Percentiles rank a stretch among this genome's conserved stretches.
These are phyloP conservation scores for Aspergillus avenaceus DNA, from an alignment of 495 filamentous ascomycete genomes.

Conservation along the genomic window DNA sequence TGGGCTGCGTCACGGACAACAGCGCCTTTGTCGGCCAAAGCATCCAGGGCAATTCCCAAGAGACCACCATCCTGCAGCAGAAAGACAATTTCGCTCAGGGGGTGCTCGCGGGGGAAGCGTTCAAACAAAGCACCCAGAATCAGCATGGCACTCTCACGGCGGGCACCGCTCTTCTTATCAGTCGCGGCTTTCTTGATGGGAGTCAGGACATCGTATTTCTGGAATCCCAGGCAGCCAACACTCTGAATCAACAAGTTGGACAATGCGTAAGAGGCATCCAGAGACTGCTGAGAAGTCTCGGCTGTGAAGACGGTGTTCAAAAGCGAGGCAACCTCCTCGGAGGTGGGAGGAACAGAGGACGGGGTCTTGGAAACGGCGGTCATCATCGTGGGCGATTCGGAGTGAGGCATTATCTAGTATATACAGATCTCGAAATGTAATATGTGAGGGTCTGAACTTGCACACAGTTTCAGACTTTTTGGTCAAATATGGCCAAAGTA, in stretches of 20 bases:
- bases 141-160: conserved; percentile 90
- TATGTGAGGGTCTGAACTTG: too few relatives aligned
- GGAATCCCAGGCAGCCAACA: conserved; percentile 71
- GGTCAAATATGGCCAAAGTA: too few relatives aligned
- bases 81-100: conserved; percentile 75
- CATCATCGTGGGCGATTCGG: conserved; percentile 54
- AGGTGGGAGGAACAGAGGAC: conserved; percentile 55
- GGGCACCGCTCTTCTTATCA: conserved; percentile 89
- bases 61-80: conserved; percentile 74
- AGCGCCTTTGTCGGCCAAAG: conserved; percentile 82
- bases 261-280: conserved; percentile 81
- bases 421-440: background rate
- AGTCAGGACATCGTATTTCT: conserved; percentile 64
- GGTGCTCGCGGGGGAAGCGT: conserved; percentile 73
- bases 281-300: conserved; percentile 77
- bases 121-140: conserved; percentile 91
- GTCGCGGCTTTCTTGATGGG: conserved; percentile 78
- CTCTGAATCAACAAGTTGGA: conserved; percentile 74
- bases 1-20: conserved; percentile 88
- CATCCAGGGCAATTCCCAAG: conserved; percentile 71
- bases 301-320: conserved; percentile 74
- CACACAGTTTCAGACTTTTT: too few relatives aligned
- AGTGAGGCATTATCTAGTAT: conserved; percentile 59
- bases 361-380: conserved; percentile 55
- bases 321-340: conserved; percentile 68